Percentiles rank a stretch among this genome's conserved stretches.
Conservation (phyloP, 2,329 filamentous ascomycete species). For the Colletotrichum echinochloae region DNA sequence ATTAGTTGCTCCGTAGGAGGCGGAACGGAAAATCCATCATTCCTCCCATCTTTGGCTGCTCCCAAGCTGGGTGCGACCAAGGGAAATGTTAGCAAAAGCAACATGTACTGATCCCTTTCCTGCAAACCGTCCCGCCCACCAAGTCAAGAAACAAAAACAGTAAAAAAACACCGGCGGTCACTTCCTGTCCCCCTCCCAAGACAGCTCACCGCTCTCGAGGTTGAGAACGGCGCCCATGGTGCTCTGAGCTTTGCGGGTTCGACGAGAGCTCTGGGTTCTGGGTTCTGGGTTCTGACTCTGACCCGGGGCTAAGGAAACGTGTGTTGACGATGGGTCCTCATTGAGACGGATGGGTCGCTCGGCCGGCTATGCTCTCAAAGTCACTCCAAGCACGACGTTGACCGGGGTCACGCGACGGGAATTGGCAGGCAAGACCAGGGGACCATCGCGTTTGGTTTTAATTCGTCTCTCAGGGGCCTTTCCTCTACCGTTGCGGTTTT, state of each 20-base stretch:
- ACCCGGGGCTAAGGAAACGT: slow-evolving; percentile 22
- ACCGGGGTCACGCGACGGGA: slow-evolving; percentile 19
- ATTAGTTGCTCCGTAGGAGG: too few species aligned
- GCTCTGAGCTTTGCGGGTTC: slow-evolving; percentile 36
- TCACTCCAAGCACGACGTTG: background rate
- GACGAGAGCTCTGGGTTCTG: slow-evolving; percentile 20
- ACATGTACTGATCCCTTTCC: background rate
- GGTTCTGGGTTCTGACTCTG: background rate
- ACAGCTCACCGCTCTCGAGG: background rate
- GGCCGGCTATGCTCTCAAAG: background rate
- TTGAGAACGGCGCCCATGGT: slow-evolving; percentile 24
- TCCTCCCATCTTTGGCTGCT: background rate
- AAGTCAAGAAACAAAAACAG: too few species aligned
- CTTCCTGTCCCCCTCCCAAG: slow-evolving; percentile 17
- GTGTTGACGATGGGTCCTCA: slow-evolving; percentile 10
- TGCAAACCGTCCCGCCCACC: background rate
- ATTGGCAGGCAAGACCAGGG: background rate
- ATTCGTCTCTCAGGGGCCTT: slow-evolving; percentile 3
- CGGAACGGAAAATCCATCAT: background rate
- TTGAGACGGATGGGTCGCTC: background rate
- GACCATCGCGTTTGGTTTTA: slow-evolving; percentile 14
- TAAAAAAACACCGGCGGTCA: background rate
- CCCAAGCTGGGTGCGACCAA: slow-evolving; percentile 20
- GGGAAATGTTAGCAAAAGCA: slow-evolving; percentile 6
- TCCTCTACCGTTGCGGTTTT: background rate